Percentiles rank a stretch among this genome's conserved stretches.
Evolutionary conservation across 2,329 filamentous ascomycete species (phyloP).

Genomic region (Hypoxylon sp.): DNA sequence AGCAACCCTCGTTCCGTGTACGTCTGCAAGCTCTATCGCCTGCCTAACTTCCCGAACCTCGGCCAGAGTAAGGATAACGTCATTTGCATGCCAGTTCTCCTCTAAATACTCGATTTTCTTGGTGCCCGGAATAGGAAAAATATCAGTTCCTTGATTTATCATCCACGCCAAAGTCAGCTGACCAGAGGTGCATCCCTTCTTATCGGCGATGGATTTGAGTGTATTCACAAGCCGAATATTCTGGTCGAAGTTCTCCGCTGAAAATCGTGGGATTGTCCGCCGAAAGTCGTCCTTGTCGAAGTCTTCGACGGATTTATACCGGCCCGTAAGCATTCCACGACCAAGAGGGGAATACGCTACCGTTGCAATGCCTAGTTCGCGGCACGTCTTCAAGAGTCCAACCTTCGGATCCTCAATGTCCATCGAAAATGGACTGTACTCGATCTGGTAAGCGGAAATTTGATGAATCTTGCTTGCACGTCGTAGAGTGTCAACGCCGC

Average conservation of each 20-base stretch:
- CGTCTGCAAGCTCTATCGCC: conserved; percentile 25
- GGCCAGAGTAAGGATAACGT: conserved; percentile 38
- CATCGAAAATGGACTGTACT: conserved; percentile 64
- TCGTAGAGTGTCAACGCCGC: conserved; percentile 62
- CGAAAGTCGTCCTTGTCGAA: conserved; percentile 65
- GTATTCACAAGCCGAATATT: conserved; percentile 75
- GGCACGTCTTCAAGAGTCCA: conserved; percentile 59
- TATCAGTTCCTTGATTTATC: conserved; percentile 60
- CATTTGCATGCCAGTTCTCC: conserved; percentile 48
- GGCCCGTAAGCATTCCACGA: conserved; percentile 68
- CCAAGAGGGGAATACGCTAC: conserved; percentile 81
- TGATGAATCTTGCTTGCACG: conserved; percentile 63
- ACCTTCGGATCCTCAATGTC: conserved; percentile 61
- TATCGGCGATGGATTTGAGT: conserved; percentile 70
- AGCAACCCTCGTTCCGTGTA: conserved; percentile 24
- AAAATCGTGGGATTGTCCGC: conserved; percentile 70
- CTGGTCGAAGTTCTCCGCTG: conserved; percentile 72
- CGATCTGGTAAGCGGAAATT: conserved; percentile 66
- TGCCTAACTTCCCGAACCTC: conserved; percentile 35
- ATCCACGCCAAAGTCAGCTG: conserved; percentile 71
- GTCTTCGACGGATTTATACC: conserved; percentile 67
- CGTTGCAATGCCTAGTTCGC: conserved; percentile 73
- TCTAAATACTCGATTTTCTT: conserved; percentile 55
- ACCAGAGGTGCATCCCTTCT: conserved; percentile 60
- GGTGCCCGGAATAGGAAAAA: conserved; percentile 56